Evolutionary conservation across 2,329 filamentous ascomycete genomes (phyloP).

Genomic region (Colletotrichum sp.): DNA sequence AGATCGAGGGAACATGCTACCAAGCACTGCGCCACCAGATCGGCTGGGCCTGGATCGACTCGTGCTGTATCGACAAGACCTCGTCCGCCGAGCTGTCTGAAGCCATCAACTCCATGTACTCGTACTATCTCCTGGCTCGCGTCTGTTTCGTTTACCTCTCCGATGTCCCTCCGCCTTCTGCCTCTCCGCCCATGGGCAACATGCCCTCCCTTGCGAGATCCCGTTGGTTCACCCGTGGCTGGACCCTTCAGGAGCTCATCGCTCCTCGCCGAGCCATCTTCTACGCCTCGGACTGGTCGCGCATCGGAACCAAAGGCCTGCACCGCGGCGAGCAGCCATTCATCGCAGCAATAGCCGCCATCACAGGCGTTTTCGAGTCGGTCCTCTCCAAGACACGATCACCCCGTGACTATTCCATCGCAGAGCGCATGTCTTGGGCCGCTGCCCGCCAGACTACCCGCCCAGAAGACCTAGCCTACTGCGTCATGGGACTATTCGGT

Average conservation of each 20-base stretch:
- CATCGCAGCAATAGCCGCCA: background rate
- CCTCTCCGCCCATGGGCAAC: background rate
- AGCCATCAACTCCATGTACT: conserved; percentile 25
- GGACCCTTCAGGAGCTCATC: conserved; percentile 26
- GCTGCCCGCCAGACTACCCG: conserved; percentile 26
- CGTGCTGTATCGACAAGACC: conserved; percentile 22
- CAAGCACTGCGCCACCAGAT: conserved; percentile 17
- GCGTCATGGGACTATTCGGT: conserved; percentile 31
- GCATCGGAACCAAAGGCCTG: conserved; percentile 10
- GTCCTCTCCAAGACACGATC: conserved; percentile 4
- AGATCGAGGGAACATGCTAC: conserved; percentile 20
- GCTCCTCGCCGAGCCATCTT: conserved; percentile 27
- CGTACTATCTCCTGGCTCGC: conserved; percentile 19
- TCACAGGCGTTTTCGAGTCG: conserved; percentile 12
- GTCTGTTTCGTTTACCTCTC: conserved; percentile 24
- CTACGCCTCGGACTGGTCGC: conserved; percentile 26
- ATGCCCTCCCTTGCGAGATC: background rate
- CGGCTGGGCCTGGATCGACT: conserved; percentile 19
- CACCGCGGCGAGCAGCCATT: conserved; percentile 2
- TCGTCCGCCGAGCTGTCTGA: conserved; percentile 21
- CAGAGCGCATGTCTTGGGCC: conserved; percentile 34
- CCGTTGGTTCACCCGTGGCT: conserved; percentile 19
- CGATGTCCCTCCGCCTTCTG: background rate
- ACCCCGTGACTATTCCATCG: conserved; percentile 25
- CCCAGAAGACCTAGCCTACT: conserved; percentile 30